Evolutionary conservation across 2,329 filamentous ascomycete genomes (phyloP), one percentile per base, ranked within the genome.

Genomic region (Epichloe gansuensis): DNA sequence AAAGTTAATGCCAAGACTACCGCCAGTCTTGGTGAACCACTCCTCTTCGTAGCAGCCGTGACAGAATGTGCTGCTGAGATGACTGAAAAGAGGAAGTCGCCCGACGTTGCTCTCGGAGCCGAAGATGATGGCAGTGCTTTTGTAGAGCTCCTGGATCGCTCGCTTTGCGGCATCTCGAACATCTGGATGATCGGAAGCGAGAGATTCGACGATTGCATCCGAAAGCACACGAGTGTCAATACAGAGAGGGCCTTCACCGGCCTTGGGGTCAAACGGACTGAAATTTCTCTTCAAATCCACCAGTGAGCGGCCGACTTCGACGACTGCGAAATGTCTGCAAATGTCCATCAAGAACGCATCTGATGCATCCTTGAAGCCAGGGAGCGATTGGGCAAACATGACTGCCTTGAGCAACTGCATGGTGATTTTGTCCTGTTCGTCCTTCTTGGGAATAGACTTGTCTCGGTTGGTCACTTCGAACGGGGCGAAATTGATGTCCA

Each of bases 41-140:
- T 98, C 93, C 66, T 98, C 91, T 61, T 93, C 90, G 61, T 96
- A 91, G 66, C 93, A 98, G 58, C 88, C 90, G 65, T 98, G 93
- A 60, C 88, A 93, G 65, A 97, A 95, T 0, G 83, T 84, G 55
- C 82, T 86, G 41, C 86, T 85, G 5, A 98, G 75, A 61, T 91
- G 84, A 54, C 77, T 78, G 70, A 98, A 98, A 68, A 98, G 88
- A 0, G 85, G 82, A 8, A 98, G 76, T 52, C 82, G 83, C 37
- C 87, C 81, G 35, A 91, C 83, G 51, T 86, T 79, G 23, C 77
- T 78, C 41, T 83, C 74, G 1, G 81, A 82, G 3, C 91, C 91
- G 58, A 97, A 89, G 37, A 98, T 88, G 7, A 81, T 83, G 23
- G 76, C 75, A 2, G 88, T 82, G 13, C 88, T 81, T 57, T 88